Evolutionary conservation across 306 rosid species (phyloP).

Genomic region (Cotoneaster glaucophyllus): DNA sequence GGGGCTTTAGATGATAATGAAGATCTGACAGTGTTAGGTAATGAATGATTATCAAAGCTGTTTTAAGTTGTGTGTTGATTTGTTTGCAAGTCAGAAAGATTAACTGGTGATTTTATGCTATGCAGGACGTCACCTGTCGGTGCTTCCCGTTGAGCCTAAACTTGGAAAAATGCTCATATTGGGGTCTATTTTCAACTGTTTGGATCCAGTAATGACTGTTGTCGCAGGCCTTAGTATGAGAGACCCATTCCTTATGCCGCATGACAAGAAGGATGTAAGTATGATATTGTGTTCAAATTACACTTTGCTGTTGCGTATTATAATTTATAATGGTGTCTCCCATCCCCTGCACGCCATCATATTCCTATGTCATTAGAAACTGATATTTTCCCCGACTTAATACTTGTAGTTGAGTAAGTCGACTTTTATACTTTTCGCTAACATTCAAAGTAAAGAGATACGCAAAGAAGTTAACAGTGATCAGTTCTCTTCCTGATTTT

Average conservation of each 20-base stretch:
- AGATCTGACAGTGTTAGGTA: constrained; percentile 67
- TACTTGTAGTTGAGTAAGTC: neutral
- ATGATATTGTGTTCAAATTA: neutral
- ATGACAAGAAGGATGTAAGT: constrained; percentile 92
- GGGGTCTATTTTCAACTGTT: constrained; percentile 83
- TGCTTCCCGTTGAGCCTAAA: constrained; percentile 97
- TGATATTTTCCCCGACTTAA: neutral
- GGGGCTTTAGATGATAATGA: constrained; percentile 89
- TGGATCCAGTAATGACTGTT: constrained; percentile 85
- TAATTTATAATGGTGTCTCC: neutral
- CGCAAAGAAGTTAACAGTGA: neutral
- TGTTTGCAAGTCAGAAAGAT: constrained; percentile 2
- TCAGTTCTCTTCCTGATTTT: neutral
- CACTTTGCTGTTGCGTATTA: neutral
- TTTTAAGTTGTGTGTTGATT: constrained; percentile 3
- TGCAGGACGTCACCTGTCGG: constrained; percentile 65
- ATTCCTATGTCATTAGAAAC: neutral
- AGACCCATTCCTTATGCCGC: constrained; percentile 87
- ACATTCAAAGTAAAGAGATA: neutral
- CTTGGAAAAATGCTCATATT: constrained; percentile 93
- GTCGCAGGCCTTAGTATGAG: constrained; percentile 92
- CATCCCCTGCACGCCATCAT: neutral
- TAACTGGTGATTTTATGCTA: constrained; percentile 15
- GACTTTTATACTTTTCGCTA: neutral
- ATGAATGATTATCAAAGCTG: neutral